Percentiles rank a stretch among this genome's conserved stretches.
phyloP scores from a whole-genome alignment of 1,284 basidiomycete species.

The Ceratobasidium theobromae region DNA sequence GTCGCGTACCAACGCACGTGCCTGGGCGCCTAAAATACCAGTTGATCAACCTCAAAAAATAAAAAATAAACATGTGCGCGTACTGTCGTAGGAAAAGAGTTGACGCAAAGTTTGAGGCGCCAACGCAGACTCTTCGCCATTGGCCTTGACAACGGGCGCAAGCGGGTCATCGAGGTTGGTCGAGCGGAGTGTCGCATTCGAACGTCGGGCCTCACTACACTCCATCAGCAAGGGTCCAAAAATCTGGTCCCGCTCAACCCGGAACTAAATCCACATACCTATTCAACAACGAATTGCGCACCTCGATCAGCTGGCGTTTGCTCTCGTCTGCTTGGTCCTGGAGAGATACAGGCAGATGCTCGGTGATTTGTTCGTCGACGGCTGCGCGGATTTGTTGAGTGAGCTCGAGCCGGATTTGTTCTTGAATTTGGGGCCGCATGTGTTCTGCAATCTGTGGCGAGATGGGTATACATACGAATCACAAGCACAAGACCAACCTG shows the following conservation, averaged over 20 bases:
- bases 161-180: slow-evolving; percentile 51
- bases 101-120: slow-evolving; percentile 55
- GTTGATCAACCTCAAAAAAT: background rate
- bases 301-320: slow-evolving; percentile 47
- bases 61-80: slow-evolving; percentile 37
- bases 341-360: slow-evolving; percentile 52
- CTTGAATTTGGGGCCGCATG: slow-evolving; percentile 45
- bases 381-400: slow-evolving; percentile 48
- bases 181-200: slow-evolving; percentile 50
- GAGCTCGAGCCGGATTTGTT: slow-evolving; percentile 47
- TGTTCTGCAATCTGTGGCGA: slow-evolving; percentile 16
- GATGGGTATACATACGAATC: background rate
- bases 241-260: background rate
- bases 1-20: slow-evolving; percentile 49
- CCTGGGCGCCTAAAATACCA: slow-evolving; percentile 43
- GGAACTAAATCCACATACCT: slow-evolving; percentile 48
- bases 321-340: slow-evolving; percentile 50
- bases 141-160: slow-evolving; percentile 49
- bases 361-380: slow-evolving; percentile 51
- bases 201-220: slow-evolving; percentile 55
- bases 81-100: slow-evolving; percentile 55
- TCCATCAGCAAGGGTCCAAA: too few relatives aligned
- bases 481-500: slow-evolving; percentile 37
- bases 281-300: slow-evolving; percentile 51
- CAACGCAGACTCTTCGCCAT: slow-evolving; percentile 51